Percentiles rank a stretch among this genome's conserved stretches.
phyloP scores from a whole-genome alignment of 2,329 filamentous ascomycete species.

The Dactylellina haptotyla region DNA sequence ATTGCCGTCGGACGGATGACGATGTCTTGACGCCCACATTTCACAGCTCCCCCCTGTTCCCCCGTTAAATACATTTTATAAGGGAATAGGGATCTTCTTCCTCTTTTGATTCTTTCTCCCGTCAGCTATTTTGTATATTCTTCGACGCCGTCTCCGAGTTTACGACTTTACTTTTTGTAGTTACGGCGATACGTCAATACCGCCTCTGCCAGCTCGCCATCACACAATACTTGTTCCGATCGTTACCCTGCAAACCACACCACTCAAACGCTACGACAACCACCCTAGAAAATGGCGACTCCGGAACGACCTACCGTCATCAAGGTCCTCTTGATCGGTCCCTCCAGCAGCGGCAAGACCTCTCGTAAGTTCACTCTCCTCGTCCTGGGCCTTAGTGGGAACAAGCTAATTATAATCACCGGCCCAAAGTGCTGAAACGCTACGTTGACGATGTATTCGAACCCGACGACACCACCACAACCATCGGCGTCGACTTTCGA shows the following conservation, averaged over 20 bases:
- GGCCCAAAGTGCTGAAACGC: slow-evolving; percentile 68
- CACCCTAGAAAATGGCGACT: slow-evolving; percentile 23
- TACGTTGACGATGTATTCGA: slow-evolving; percentile 71
- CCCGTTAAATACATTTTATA: not conserved
- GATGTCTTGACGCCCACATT: slow-evolving; percentile 36
- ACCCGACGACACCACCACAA: slow-evolving; percentile 67
- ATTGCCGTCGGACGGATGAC: slow-evolving; percentile 47
- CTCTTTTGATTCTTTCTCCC: not conserved
- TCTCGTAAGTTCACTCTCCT: slow-evolving; percentile 63
- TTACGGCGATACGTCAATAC: no score
- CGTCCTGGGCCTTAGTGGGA: slow-evolving; percentile 9
- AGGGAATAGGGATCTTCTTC: no score
- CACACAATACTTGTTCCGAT: slow-evolving; percentile 7
- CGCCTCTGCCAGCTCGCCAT: not conserved
- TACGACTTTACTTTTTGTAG: no score
- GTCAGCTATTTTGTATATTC: not conserved
- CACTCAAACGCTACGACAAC: not conserved
- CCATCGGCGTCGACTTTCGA: slow-evolving; percentile 70
- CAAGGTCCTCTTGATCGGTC: slow-evolving; percentile 69
- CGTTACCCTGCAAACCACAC: not conserved
- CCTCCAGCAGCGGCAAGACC: slow-evolving; percentile 69
- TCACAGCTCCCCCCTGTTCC: not conserved
- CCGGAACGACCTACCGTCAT: slow-evolving; percentile 62
- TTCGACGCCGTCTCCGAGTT: not conserved
- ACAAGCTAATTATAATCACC: slow-evolving; percentile 6